Evolutionary conservation across 306 rosid species (phyloP).

Genomic region (Casuarina glauca): DNA sequence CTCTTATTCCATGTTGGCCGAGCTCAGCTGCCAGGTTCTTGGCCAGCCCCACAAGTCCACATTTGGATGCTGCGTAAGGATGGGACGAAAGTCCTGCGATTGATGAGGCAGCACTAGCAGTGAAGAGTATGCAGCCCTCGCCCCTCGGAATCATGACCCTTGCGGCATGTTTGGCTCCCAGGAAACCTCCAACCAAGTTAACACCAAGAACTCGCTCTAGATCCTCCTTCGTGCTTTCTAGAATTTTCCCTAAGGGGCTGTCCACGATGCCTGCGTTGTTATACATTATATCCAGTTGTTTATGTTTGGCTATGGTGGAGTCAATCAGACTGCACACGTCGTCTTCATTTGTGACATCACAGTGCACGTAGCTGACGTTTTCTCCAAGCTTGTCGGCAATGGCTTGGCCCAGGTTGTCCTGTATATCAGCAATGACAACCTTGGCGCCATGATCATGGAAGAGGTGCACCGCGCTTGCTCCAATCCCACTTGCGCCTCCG

Average conservation of each 20-base stretch:
- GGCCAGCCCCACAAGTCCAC: slow-evolving; percentile 18
- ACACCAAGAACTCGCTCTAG: not conserved
- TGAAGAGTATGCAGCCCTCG: slow-evolving; percentile 35
- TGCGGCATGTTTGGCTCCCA: slow-evolving; percentile 21
- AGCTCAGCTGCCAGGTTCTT: slow-evolving; percentile 31
- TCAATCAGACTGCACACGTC: not conserved
- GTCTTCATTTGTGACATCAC: slow-evolving; percentile 22
- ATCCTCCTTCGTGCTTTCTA: not conserved
- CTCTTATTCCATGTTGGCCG: slow-evolving; percentile 31
- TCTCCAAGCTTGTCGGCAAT: not conserved
- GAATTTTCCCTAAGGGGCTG: not conserved
- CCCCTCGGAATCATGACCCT: slow-evolving; percentile 37
- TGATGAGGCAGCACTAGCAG: slow-evolving; percentile 19
- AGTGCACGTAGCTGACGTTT: slow-evolving; percentile 12
- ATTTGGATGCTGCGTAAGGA: slow-evolving; percentile 34
- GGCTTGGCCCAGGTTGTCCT: slow-evolving; percentile 19
- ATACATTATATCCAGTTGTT: slow-evolving; percentile 25
- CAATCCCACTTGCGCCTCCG: slow-evolving; percentile 30
- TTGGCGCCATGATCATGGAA: no score
- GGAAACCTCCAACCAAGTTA: not conserved
- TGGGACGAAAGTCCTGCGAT: slow-evolving; percentile 34
- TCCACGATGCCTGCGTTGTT: slow-evolving; percentile 23
- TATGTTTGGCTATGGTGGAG: slow-evolving; percentile 1
- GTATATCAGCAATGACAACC: slow-evolving; percentile 28
- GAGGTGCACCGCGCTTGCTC: slow-evolving; percentile 14